phyloP scores from a whole-genome alignment of 139 green algal genomes.

The Chlamydomonas sp. region DNA sequence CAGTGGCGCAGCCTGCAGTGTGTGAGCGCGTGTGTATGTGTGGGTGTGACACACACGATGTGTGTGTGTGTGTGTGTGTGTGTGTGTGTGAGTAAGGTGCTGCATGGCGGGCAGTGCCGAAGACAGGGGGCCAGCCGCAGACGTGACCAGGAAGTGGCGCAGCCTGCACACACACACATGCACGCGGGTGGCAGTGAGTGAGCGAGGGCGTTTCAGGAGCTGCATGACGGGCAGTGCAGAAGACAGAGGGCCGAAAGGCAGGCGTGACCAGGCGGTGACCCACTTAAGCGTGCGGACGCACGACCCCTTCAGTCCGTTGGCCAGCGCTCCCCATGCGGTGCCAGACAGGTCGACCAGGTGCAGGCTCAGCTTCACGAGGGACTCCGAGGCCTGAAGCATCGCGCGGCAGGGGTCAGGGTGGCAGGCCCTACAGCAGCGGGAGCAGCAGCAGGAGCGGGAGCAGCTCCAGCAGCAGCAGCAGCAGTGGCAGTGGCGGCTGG shows the following conservation, averaged over 20 bases:
- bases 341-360: conserved; percentile 1
- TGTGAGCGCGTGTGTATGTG: too few relatives aligned
- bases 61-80: neutral
- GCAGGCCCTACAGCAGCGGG: too few relatives aligned
- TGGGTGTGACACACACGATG: too few relatives aligned
- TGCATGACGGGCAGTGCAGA: neutral
- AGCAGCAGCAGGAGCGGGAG: too few relatives aligned
- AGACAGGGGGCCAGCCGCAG: neutral
- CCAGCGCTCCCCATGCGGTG: neutral
- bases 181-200: too few relatives aligned
- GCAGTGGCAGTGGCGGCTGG: too few relatives aligned
- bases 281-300: too few relatives aligned
- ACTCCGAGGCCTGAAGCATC: neutral
- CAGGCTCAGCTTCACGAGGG: neutral
- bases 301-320: neutral
- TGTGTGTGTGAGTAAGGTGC: neutral
- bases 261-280: neutral
- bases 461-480: too few relatives aligned
- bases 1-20: too few relatives aligned
- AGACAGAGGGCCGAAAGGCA: neutral
- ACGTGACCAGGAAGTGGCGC: neutral
- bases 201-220: neutral
- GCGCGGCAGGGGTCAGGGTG: too few relatives aligned
- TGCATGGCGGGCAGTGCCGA: neutral
- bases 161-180: too few relatives aligned